Conservation (phyloP, 371 early-diverging fungal species). For the Saksenaea vasiformis region DNA sequence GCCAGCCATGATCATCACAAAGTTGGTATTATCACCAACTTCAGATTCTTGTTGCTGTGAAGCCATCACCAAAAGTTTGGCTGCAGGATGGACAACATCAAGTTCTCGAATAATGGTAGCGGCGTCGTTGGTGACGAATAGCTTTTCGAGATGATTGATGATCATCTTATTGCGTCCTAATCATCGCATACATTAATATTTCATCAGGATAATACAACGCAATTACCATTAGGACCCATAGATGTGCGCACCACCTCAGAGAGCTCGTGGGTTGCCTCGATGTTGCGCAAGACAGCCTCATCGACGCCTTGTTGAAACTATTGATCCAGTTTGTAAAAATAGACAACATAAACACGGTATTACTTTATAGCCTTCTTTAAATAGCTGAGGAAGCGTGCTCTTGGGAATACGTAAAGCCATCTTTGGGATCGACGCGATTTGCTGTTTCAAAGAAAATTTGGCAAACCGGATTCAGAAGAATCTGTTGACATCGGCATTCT, state of each 20-base stretch:
- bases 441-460: too few species aligned
- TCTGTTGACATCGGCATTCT: too few species aligned
- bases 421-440: neutral
- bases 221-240: slow-evolving; percentile 93
- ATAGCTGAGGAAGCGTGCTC: slow-evolving; percentile 83
- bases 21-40: slow-evolving; percentile 95
- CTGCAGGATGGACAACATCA: slow-evolving; percentile 99
- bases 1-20: slow-evolving; percentile 93
- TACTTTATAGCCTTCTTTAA: slow-evolving; percentile 98
- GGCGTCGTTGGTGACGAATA: slow-evolving; percentile 99
- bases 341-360: too few species aligned
- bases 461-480: too few species aligned
- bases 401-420: slow-evolving; percentile 97
- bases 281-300: slow-evolving; percentile 95
- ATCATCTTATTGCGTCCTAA: slow-evolving; percentile 99
- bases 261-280: slow-evolving; percentile 91
- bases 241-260: slow-evolving; percentile 92
- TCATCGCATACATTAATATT: neutral
- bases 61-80: slow-evolving; percentile 96
- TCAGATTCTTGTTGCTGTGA: slow-evolving; percentile 99
- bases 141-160: slow-evolving; percentile 96
- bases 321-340: neutral
- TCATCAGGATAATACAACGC: neutral
- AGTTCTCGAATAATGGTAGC: slow-evolving; percentile 98
- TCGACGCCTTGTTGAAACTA: slow-evolving; percentile 95